Conservation (phyloP, 345 rosid genomes). For the Excoecaria cochinchinensis region DNA sequence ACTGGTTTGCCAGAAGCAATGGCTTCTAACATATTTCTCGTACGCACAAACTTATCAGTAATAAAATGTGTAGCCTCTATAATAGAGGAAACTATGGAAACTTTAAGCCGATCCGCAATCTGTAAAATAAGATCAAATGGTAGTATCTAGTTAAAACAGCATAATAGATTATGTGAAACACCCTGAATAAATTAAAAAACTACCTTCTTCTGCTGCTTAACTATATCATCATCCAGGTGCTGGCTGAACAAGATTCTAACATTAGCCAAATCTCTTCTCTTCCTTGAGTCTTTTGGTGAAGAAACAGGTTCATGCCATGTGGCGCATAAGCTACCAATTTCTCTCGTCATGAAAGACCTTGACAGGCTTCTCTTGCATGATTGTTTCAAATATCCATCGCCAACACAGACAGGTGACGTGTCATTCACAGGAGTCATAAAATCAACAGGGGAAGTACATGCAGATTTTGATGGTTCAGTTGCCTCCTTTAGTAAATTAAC, state of each 20-base stretch:
- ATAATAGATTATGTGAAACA: not conserved
- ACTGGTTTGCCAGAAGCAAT: slow-evolving; percentile 73
- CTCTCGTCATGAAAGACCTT: slow-evolving; percentile 42
- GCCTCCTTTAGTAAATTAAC: slow-evolving; percentile 27
- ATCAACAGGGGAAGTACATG: slow-evolving; percentile 36
- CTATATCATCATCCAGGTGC: slow-evolving; percentile 73
- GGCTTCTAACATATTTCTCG: slow-evolving; percentile 80
- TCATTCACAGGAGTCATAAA: slow-evolving; percentile 41
- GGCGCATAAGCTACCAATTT: slow-evolving; percentile 47
- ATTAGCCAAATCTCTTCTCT: slow-evolving; percentile 69
- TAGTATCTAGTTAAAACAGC: slow-evolving; percentile 20
- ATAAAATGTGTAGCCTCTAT: slow-evolving; percentile 73
- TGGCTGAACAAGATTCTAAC: slow-evolving; percentile 76
- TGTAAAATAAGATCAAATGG: slow-evolving; percentile 27
- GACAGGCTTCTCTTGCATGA: slow-evolving; percentile 58
- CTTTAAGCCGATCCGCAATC: slow-evolving; percentile 71
- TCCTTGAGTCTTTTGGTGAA: slow-evolving; percentile 52
- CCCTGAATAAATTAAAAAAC: slow-evolving; percentile 10
- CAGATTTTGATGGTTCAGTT: slow-evolving; percentile 27
- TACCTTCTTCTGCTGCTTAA: slow-evolving; percentile 84
- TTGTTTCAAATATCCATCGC: slow-evolving; percentile 58
- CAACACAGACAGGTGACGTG: slow-evolving; percentile 81
- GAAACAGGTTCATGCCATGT: slow-evolving; percentile 37
- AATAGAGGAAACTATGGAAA: slow-evolving; percentile 59
- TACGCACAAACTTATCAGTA: slow-evolving; percentile 63